Evolutionary conservation across 129 eudicot genomes (phyloP), one percentile per base, ranked within the genome.

Genomic region (Flaveria trinervia): DNA sequence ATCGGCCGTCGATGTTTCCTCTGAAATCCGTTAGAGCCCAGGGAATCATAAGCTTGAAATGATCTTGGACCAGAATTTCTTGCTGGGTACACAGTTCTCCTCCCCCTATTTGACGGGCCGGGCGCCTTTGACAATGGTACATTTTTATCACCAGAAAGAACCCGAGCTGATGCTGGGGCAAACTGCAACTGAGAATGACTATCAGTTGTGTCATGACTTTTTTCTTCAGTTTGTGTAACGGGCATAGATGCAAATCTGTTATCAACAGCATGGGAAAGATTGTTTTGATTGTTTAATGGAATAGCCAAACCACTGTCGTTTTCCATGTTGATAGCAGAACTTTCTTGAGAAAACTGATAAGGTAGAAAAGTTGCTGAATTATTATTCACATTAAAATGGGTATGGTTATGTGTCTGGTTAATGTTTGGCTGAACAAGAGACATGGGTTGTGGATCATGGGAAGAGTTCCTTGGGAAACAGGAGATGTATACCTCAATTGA

Each of bases 401-500:
- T 75, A 36, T 36, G 41, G 41, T 36, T 36, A 70, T 81, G 87
- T 45, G 82, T 77, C 45, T 80, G 89, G 56, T 78, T 88, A 71
- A 84, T 49, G 77, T 80, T 87, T 20, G 99, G 90, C 78, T 85
- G 97, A 75, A 86, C 81, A 80, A 86, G 89, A 71, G 97, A 80
- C 79, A 86, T 62, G 15, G 8, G 41, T 36, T 82, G 96, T 45
- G 89, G 84, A 59, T 43, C 86, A 89, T 69, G 7, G 97, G 97
- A 79, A 89, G 81, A 72, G 91, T 78, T 62, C 97, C 96, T 70
- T 90, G 97, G 8, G 98, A 85, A 60, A 87, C 77, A 11, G 97
- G 84, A 78, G 96, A 79, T 18, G 92, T 79, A 79, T 95, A 92
- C 8, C 86, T 83, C 20, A 95, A 76, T 83, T 95, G 99, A 86